These are phyloP conservation scores for Vicia faba DNA, from an alignment of 306 rosid species.

Conservation along the genomic window DNA sequence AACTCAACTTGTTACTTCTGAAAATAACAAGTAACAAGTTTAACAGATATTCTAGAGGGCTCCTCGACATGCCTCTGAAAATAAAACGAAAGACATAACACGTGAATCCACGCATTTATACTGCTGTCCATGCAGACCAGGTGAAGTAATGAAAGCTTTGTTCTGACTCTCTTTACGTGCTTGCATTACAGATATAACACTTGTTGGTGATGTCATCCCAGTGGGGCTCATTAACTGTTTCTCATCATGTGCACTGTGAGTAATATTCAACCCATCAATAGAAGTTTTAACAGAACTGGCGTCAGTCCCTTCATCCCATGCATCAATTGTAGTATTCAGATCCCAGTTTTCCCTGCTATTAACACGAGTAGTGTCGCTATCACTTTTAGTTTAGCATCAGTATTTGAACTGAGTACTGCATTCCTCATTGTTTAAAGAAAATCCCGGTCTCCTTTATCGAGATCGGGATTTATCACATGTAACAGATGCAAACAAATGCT, in stretches of 20 bases:
- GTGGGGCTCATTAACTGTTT: constrained; percentile 38
- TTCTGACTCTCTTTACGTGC: too few species aligned
- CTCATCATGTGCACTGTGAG: constrained; percentile 33
- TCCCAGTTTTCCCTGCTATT: constrained; percentile 89
- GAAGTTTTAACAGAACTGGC: constrained; percentile 45
- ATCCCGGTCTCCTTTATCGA: constrained; percentile 51
- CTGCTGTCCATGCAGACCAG: too few species aligned
- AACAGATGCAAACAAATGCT: constrained; percentile 43
- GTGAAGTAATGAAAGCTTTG: too few species aligned
- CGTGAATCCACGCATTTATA: too few species aligned
- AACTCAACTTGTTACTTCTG: too few species aligned
- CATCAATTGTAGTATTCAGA: constrained; percentile 91
- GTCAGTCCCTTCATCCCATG: constrained; percentile 71
- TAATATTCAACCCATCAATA: constrained; percentile 34
- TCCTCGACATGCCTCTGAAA: too few species aligned
- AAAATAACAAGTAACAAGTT: too few species aligned
- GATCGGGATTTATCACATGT: constrained; percentile 35
- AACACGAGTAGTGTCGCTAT: constrained; percentile 28
- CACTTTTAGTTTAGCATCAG: constrained; percentile 34
- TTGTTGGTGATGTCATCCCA: too few species aligned
- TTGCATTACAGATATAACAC: too few species aligned
- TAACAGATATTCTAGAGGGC: too few species aligned
- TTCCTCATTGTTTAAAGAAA: constrained; percentile 66
- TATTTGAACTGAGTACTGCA: constrained; percentile 40
- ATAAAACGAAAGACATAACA: too few species aligned